These are phyloP conservation scores for Fagopyrum homotropicum DNA, from an alignment of 148 eudicot genomes.

Conservation along the genomic window DNA sequence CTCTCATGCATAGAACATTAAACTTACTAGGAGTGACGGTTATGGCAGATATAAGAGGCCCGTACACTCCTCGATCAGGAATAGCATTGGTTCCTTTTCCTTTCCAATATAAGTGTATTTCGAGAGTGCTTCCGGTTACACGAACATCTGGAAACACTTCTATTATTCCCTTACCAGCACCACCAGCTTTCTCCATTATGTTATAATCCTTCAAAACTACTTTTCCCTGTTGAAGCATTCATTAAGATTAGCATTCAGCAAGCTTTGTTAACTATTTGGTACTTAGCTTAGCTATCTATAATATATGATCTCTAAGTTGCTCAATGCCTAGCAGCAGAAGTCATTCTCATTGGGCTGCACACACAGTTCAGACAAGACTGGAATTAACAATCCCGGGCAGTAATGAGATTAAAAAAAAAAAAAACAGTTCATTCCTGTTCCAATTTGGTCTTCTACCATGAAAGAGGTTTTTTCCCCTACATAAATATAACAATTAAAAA, in stretches of 20 bases:
- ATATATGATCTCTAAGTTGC: background rate
- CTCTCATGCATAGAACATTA: conserved; percentile 2
- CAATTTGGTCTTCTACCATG: no score
- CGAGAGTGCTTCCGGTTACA: conserved; percentile 65
- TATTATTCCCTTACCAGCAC: conserved; percentile 39
- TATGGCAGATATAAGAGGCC: conserved; percentile 90
- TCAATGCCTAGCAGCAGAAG: background rate
- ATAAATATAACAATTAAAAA: no score
- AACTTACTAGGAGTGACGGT: conserved; percentile 74
- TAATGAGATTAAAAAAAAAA: no score
- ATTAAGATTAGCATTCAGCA: background rate
- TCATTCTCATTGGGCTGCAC: no score
- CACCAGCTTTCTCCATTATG: conserved; percentile 54
- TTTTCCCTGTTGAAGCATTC: conserved; percentile 35
- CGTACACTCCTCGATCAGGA: conserved; percentile 67
- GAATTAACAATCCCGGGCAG: no score
- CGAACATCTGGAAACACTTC: conserved; percentile 31
- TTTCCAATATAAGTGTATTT: conserved; percentile 73
- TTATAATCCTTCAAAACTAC: conserved; percentile 49
- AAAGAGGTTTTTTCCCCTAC: no score
- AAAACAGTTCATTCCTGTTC: no score
- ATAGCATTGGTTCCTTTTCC: conserved; percentile 80
- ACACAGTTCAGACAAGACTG: no score
- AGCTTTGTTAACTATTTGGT: background rate
- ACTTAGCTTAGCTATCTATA: background rate